A percentile compares a stretch with the other conserved stretches of the same genome.
These are phyloP conservation scores for Zalaria obscura DNA, from an alignment of 2,329 filamentous ascomycete species.

Conservation along the genomic window DNA sequence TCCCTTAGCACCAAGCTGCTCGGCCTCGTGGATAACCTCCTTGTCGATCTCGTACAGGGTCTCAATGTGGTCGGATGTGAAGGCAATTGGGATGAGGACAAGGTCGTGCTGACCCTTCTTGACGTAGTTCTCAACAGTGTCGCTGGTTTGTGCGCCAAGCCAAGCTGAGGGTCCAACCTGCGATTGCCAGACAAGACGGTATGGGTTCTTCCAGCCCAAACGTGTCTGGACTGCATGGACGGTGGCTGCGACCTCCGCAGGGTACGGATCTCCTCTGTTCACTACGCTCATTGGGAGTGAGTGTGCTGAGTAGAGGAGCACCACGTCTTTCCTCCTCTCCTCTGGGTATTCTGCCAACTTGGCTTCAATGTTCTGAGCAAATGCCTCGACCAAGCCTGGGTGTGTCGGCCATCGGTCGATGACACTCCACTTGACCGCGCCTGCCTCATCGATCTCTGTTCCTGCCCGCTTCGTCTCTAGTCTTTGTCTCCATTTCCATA, in stretches of 20 bases:
- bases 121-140: slow-evolving; percentile 78
- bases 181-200: slow-evolving; percentile 93
- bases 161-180: slow-evolving; percentile 92
- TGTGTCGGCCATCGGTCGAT: slow-evolving; percentile 98
- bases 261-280: slow-evolving; percentile 90
- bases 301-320: slow-evolving; percentile 88
- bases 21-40: slow-evolving; percentile 84
- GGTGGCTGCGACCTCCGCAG: slow-evolving; percentile 86
- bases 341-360: slow-evolving; percentile 73
- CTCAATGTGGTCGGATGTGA: slow-evolving; percentile 98
- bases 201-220: slow-evolving; percentile 75
- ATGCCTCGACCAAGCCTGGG: slow-evolving; percentile 74
- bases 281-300: slow-evolving; percentile 95
- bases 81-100: slow-evolving; percentile 85
- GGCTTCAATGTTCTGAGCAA: slow-evolving; percentile 82
- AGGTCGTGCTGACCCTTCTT: slow-evolving; percentile 85
- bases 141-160: slow-evolving; percentile 85
- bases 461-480: slow-evolving; percentile 61
- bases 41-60: slow-evolving; percentile 88
- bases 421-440: slow-evolving; percentile 85
- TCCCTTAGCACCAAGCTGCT: slow-evolving; percentile 51
- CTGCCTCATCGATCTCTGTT: slow-evolving; percentile 37
- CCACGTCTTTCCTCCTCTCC: slow-evolving; percentile 63
- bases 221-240: slow-evolving; percentile 94
- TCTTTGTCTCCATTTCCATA: slow-evolving; percentile 92